These are phyloP conservation scores for Erodium moschatum DNA, from an alignment of 441 rosid species.

Conservation along the genomic window DNA sequence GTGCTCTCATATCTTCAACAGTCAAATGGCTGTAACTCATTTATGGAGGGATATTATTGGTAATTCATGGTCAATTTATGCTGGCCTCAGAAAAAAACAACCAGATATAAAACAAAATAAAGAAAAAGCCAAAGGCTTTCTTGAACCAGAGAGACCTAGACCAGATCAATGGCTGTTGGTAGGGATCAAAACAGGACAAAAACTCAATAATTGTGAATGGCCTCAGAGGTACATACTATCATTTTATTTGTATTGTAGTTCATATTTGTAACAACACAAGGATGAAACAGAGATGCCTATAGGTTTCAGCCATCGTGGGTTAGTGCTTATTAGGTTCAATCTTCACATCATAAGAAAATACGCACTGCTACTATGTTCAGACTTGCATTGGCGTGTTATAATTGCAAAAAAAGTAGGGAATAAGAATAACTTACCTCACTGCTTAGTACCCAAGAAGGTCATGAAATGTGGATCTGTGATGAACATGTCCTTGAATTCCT, in stretches of 20 bases:
- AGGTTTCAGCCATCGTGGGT: too few relatives aligned
- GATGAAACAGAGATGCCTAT: too few relatives aligned
- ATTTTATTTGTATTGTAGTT: too few relatives aligned
- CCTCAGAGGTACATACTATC: too few relatives aligned
- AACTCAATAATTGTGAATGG: too few relatives aligned
- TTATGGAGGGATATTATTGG: neutral
- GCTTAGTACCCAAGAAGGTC: neutral
- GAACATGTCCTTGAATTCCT: neutral
- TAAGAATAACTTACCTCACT: neutral
- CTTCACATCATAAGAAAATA: neutral
- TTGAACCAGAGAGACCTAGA: neutral
- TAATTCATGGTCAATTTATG: neutral
- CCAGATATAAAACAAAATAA: neutral
- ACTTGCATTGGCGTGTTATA: neutral
- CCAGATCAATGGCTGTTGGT: neutral
- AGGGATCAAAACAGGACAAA: neutral
- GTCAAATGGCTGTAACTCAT: neutral
- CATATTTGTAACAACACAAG: too few relatives aligned
- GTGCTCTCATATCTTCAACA: neutral
- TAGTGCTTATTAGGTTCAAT: neutral
- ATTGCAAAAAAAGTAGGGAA: neutral
- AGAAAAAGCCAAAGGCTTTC: neutral
- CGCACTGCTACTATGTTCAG: neutral
- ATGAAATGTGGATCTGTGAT: too few relatives aligned
- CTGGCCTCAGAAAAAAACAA: neutral